Evolutionary conservation across 805 yeast genomes (phyloP).

Genomic region (Kuraishia capsulata): DNA sequence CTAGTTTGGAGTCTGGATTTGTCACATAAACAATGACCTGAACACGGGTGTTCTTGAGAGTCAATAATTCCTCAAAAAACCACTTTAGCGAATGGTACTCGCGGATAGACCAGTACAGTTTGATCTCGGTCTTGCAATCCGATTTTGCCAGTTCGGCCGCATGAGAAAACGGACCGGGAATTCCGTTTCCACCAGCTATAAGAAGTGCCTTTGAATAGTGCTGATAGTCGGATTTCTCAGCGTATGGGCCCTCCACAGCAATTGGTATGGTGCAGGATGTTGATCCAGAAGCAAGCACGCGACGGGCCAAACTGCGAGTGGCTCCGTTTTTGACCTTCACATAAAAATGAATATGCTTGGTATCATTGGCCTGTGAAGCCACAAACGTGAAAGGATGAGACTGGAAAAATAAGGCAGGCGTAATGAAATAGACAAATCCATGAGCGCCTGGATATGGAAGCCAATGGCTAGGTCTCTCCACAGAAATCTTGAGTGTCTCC

Average conservation of each 20-base stretch:
- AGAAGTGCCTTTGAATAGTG: conserved; percentile 46
- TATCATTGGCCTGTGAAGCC: background rate
- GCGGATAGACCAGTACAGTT: conserved; percentile 58
- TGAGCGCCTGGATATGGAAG: conserved; percentile 44
- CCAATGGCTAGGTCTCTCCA: conserved; percentile 40
- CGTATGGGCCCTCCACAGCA: conserved; percentile 65
- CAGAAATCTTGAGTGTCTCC: conserved; percentile 37
- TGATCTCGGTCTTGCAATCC: conserved; percentile 21
- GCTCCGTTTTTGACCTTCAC: conserved; percentile 49
- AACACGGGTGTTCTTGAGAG: conserved; percentile 21
- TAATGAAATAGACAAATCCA: conserved; percentile 48
- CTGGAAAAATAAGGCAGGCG: conserved; percentile 50
- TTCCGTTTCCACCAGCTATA: conserved; percentile 70
- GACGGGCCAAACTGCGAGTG: conserved; percentile 32
- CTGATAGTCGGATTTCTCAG: conserved; percentile 37
- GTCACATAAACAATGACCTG: conserved; percentile 23
- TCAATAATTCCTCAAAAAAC: conserved; percentile 34
- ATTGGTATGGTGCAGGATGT: conserved; percentile 20
- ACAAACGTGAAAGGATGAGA: conserved; percentile 66
- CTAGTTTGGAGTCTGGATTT: background rate
- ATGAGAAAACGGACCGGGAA: conserved; percentile 46
- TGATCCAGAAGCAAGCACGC: conserved; percentile 19
- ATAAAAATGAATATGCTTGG: conserved; percentile 1
- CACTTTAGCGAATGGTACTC: conserved; percentile 40
- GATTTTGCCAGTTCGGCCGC: conserved; percentile 19